Evolutionary conservation across 2,329 filamentous ascomycete genomes (phyloP), one percentile per base, ranked within the genome.

Genomic region (Ascochyta fabae): DNA sequence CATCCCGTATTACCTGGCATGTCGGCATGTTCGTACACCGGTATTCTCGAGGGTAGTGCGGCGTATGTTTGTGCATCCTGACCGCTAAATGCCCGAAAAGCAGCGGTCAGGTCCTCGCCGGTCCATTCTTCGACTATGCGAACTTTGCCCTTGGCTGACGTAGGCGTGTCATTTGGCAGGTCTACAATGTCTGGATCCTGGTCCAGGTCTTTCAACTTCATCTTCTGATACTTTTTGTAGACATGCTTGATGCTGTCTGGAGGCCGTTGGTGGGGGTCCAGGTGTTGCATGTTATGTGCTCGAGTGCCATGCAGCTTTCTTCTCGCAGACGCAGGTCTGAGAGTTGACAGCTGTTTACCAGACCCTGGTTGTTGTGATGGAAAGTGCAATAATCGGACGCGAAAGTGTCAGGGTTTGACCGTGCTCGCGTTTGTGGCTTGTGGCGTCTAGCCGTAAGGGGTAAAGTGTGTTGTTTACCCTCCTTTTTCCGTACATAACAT

Each of bases 221-320:
- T 80, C 60, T 84, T 88, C 23, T 88, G 86, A 65, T 88, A 91
- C 38, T 78, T 78, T 74, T 96, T 96, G 84, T 92, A 97, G 49
- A 86, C 78, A 41, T 83, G 78, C 58, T 88, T 86, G 62, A 97
- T 80, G 45, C 80, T 75, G 12, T 87, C 85, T 3, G 92, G 90
- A 1, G 92, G 91, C 65, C 88, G 87, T 74, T 92, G 86, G 72
- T 94, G 86, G 26, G 92, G 88, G 75, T 96, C 89, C 3, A 93
- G 79, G 34, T 59, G 24, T 24, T 64, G 52, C 69, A 71, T 73
- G 3, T 44, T 39, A 36, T 40, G 1, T 15, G 27, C 29, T 29
- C 3, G 27, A 9, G 27, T 3, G 8, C 8, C 9, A 10, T 3
- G 27, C 27, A 29, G 9, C 8, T 29, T 29, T 9, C 27, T 26